Percentiles rank a stretch among this genome's conserved stretches.
phyloP scores from a whole-genome alignment of 2,329 filamentous ascomycete species.

The Coleophoma crateriformis region DNA sequence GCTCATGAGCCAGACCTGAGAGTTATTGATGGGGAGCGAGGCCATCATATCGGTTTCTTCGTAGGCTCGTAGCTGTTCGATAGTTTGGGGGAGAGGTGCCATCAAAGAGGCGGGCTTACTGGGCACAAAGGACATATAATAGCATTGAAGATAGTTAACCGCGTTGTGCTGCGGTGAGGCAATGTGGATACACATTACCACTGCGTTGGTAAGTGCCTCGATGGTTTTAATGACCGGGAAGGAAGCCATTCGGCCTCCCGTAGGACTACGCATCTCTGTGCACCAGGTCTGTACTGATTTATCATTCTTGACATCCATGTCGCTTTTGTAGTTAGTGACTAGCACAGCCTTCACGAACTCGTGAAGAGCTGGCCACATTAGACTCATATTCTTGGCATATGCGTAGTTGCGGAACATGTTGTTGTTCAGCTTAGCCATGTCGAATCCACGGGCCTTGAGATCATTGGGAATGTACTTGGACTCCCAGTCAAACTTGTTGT shows the following conservation, averaged over 20 bases:
- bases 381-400: constrained; percentile 39
- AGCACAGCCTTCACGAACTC: constrained; percentile 36
- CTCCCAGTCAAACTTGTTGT: constrained; percentile 35
- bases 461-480: constrained; percentile 37
- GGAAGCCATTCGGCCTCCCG: constrained; percentile 30
- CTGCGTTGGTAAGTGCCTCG: constrained; percentile 35
- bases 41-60: constrained; percentile 29
- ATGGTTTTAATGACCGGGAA: constrained; percentile 38
- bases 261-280: constrained; percentile 30
- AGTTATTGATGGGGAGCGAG: constrained; percentile 35
- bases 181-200: constrained; percentile 48
- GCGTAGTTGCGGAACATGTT: constrained; percentile 41
- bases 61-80: constrained; percentile 25
- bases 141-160: constrained; percentile 46
- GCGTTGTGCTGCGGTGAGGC: constrained; percentile 43
- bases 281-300: constrained; percentile 33
- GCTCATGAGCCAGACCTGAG: constrained; percentile 38
- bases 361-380: constrained; percentile 37
- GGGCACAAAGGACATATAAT: constrained; percentile 41
- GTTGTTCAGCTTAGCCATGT: constrained; percentile 25
- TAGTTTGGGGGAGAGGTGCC: constrained; percentile 24
- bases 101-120: constrained; percentile 37
- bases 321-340: constrained; percentile 25
- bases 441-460: constrained; percentile 37
- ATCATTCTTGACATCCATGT: constrained; percentile 26